Base-by-base conservation (phyloP, 495 filamentous ascomycete genomes). In the Echria macrotheca region DNA sequence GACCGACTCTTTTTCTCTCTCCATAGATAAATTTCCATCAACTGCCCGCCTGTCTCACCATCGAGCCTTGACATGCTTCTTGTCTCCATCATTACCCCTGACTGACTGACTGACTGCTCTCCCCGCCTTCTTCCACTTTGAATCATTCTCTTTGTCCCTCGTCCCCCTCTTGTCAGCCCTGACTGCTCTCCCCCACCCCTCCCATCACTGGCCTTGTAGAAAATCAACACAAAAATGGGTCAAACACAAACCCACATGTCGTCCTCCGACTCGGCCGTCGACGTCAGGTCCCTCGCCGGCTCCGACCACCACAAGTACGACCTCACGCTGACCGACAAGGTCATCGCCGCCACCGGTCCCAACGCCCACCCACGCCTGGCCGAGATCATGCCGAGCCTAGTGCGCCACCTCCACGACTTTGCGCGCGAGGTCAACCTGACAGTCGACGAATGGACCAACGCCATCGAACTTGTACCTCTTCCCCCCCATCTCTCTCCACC, bases 311-410 rank as follows among this genome's bases (percentile, higher is more conserved):
- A 36, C 19, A 50, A 66, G 38, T 60, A 67, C 60, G 75, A 85
- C 58, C 76, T 79, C 32, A 67, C 73, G 40, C 83, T 89, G 74
- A 87, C 83, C 28, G 73, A 83, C 58, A 69, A 70, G 55, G 84
- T 89, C 59, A 80, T 86, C 68, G 75, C 80, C 49, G 76, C 85
- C 23, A 89, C 81, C 41, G 85, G 84, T 1, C 81, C 81, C 3
- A 81, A 84, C 25, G 79, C 81, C 38, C 64, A 72, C 26, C 81
- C 79, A 24, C 76, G 84, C 17, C 50, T 80, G 36, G 61, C 64
- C 33, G 55, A 77, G 49, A 65, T 80, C 38, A 71, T 81, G 65
- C 67, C 71, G 15, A 77, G 72, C 45, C 58, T 81, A n/a, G 60
- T 78, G 10, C 69, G 69, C 44, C 77, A 82, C 54, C 59, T 82